Evolutionary conservation across 1,284 basidiomycete species (phyloP).

Genomic region (Melampsora americana): DNA sequence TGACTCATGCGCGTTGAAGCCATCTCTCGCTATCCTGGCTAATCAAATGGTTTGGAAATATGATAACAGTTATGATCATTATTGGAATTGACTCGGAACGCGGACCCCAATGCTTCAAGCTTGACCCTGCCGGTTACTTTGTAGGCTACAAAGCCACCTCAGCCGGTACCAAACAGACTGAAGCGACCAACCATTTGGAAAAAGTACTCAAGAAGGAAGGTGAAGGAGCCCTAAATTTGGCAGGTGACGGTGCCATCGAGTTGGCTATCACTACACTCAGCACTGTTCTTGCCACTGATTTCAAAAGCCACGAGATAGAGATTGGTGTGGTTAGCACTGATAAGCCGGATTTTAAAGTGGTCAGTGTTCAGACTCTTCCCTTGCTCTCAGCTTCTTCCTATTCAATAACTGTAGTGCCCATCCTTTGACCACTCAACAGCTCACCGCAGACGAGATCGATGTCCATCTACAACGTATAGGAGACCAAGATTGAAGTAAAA

Average conservation of each 20-base stretch:
- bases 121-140: conserved; percentile 98
- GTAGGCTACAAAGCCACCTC: conserved; percentile 97
- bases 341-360: conserved; percentile 49
- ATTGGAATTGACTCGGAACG: conserved; percentile 87
- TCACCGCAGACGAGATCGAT: conserved; percentile 41
- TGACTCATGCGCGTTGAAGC: conserved; percentile 16
- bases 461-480: conserved; percentile 42
- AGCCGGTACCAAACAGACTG: conserved; percentile 95
- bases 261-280: conserved; percentile 93
- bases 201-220: conserved; percentile 94
- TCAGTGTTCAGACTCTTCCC: conserved; percentile 41
- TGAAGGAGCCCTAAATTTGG: conserved; percentile 44
- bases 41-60: conserved; percentile 7
- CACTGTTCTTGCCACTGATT: conserved; percentile 88
- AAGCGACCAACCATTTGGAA: conserved; percentile 92
- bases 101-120: conserved; percentile 87
- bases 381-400: background rate
- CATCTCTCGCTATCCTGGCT: background rate
- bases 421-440: conserved; percentile 1
- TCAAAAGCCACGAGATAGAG: conserved; percentile 66
- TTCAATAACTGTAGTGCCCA: background rate
- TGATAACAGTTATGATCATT: conserved; percentile 77
- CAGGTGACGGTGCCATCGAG: conserved; percentile 58
- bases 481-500: conserved; percentile 37
- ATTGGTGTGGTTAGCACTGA: conserved; percentile 55